Evolutionary conservation across 2,329 filamentous ascomycete species (phyloP), one percentile per base, ranked within the genome.

Genomic region (Emydomyces testavorans): DNA sequence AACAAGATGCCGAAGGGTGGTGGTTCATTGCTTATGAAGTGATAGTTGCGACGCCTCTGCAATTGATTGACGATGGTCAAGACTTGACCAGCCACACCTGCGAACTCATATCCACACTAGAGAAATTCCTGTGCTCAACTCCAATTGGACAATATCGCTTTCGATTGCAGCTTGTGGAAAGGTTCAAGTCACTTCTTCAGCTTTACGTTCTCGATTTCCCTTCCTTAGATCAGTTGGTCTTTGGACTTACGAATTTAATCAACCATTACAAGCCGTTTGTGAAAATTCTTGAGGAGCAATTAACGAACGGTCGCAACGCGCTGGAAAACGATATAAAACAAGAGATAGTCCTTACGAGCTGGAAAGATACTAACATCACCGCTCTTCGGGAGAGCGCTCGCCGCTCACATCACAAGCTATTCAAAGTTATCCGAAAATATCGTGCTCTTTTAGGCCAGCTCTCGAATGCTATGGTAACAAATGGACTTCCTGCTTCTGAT

Each of bases 1-100:
- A 81, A 18, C 77, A 85, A 41, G 82, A 87, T 59, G 88, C 90
- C 2, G 82, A 80, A 57, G 82, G 83, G 13, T 98, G 92, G 92
- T 98, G 89, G 82, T 98, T 95, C 58, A 76, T 96, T 51, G 88
- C 90, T 1, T 98, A 95, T 59, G 87, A 96, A 64, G 86, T 83
- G 3, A 78, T 94, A 35, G 76, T 98, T 56, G 82, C 80, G 2
- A 82, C 81, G 7, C 83, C 89, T 0, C 71, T 85, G 46, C 75
- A 78, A 16, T 74, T 90, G 51, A 70, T 76, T 0, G 73, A 78
- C 49, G 72, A 75, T 20, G 73, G 71, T 1, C 66, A 76, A 18
- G 76, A 80, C 39, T 66, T 93, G 49, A 68, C 71, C 29, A 64
- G 68, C 13, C 86, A 94, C 61, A 74, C 78, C 0, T 72, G 76